phyloP scores from a whole-genome alignment of 2,329 filamentous ascomycete species.

The Epichloe typhina region DNA sequence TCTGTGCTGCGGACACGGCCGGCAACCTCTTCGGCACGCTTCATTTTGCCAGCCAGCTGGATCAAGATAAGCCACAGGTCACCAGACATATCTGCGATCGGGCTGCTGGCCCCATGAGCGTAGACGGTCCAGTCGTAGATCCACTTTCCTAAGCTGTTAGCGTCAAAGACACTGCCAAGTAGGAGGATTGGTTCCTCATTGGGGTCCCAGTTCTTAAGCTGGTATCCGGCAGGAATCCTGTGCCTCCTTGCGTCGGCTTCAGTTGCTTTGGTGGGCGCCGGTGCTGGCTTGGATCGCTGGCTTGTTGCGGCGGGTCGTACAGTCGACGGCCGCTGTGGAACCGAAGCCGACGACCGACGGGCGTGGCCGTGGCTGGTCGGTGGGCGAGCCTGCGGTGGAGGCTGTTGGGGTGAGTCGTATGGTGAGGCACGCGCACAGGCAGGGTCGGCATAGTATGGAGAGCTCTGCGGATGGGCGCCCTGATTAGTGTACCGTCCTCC shows the following conservation, averaged over 20 bases:
- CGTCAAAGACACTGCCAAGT: constrained; percentile 89
- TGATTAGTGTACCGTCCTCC: constrained; percentile 46
- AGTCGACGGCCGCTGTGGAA: constrained; percentile 39
- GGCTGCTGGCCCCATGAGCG: constrained; percentile 66
- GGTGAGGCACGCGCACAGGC: constrained; percentile 22
- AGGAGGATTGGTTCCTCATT: constrained; percentile 87
- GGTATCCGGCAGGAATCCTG: constrained; percentile 79
- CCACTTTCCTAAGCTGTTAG: constrained; percentile 96
- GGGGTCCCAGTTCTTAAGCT: constrained; percentile 96
- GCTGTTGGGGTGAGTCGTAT: constrained; percentile 31
- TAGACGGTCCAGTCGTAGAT: constrained; percentile 99
- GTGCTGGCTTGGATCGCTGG: constrained; percentile 17
- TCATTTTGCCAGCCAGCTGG: constrained; percentile 85
- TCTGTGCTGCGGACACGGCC: constrained; percentile 58
- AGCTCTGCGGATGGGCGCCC: constrained; percentile 41
- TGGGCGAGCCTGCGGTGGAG: constrained; percentile 20
- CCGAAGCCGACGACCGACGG: constrained; percentile 35
- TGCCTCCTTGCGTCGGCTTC: constrained; percentile 49
- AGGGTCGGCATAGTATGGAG: constrained; percentile 23
- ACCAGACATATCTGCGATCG: constrained; percentile 81
- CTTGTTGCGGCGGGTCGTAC: constrained; percentile 28
- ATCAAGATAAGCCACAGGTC: constrained; percentile 93
- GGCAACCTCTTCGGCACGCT: constrained; percentile 71
- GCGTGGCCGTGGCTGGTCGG: constrained; percentile 29
- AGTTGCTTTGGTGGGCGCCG: constrained; percentile 35